Percentiles rank a stretch among this genome's conserved stretches.
Conservation (phyloP, 306 rosid genomes). For the Mucuna pruriens region DNA sequence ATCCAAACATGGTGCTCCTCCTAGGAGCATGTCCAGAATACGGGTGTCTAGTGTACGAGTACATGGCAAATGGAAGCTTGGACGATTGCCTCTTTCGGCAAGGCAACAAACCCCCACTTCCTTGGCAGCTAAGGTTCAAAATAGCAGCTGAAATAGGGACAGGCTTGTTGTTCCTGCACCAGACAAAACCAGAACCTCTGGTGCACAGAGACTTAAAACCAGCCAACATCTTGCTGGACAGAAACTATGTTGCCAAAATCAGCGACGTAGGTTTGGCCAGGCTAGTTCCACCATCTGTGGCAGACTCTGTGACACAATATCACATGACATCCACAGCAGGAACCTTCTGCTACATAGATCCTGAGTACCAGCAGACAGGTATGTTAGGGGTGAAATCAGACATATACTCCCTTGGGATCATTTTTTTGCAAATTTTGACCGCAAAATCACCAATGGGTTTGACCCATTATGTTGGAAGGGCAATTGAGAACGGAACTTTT, state of each 20-base stretch:
- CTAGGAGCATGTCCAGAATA: slow-evolving; percentile 98
- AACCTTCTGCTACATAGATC: slow-evolving; percentile 95
- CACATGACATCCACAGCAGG: slow-evolving; percentile 93
- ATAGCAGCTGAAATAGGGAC: slow-evolving; percentile 93
- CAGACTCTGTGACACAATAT: slow-evolving; percentile 76
- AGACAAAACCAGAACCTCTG: slow-evolving; percentile 90
- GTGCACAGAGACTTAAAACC: slow-evolving; percentile 98
- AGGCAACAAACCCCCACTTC: slow-evolving; percentile 63
- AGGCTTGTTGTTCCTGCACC: slow-evolving; percentile 91
- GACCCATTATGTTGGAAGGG: slow-evolving; percentile 71
- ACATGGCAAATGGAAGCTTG: slow-evolving; percentile 89
- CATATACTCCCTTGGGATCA: slow-evolving; percentile 86
- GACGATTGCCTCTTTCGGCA: slow-evolving; percentile 73
- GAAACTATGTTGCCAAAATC: slow-evolving; percentile 83
- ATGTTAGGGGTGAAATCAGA: slow-evolving; percentile 96
- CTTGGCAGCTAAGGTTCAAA: slow-evolving; percentile 84
- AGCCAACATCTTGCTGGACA: slow-evolving; percentile 80
- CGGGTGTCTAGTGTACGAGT: slow-evolving; percentile 92
- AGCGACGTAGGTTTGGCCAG: slow-evolving; percentile 93
- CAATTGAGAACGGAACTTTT: slow-evolving; percentile 71
- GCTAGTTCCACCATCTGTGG: slow-evolving; percentile 81
- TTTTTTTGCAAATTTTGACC: slow-evolving; percentile 79
- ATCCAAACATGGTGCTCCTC: slow-evolving; percentile 98
- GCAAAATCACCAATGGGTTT: slow-evolving; percentile 91
- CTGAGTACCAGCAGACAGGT: slow-evolving; percentile 97